These are phyloP conservation scores for Chiua sp. DNA, from an alignment of 1,284 basidiomycete species.

Conservation along the genomic window DNA sequence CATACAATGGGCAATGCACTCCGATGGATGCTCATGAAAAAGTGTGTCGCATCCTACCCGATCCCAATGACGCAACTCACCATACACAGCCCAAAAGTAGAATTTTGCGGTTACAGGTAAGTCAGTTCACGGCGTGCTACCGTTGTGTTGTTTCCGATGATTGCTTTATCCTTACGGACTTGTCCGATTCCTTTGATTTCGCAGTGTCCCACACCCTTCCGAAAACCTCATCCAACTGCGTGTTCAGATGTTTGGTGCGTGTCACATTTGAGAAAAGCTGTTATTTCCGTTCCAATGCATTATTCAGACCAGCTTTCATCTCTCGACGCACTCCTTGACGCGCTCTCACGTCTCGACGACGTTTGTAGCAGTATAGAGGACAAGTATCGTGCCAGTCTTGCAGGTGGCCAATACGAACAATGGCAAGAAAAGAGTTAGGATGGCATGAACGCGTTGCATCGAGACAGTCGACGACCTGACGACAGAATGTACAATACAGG, in stretches of 20 bases:
- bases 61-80: neutral
- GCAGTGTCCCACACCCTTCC: constrained; percentile 92
- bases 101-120: constrained; percentile 98
- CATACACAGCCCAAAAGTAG: constrained; percentile 84
- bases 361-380: constrained; percentile 74
- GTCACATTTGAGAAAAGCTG: neutral
- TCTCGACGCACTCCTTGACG: constrained; percentile 75
- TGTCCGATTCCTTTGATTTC: constrained; percentile 5
- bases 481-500: neutral
- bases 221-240: constrained; percentile 96
- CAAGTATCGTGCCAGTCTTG: constrained; percentile 65
- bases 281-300: constrained; percentile 5
- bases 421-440: constrained; percentile 70
- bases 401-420: constrained; percentile 56
- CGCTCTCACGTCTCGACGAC: constrained; percentile 77
- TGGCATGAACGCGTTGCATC: neutral
- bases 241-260: constrained; percentile 98
- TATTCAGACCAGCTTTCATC: constrained; percentile 78
- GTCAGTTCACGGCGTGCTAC: constrained; percentile 18
- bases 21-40: constrained; percentile 99
- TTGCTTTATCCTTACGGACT: constrained; percentile 13
- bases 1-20: constrained; percentile 96
- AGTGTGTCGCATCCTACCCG: constrained; percentile 59
- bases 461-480: neutral
- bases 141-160: neutral